A percentile compares a stretch with the other conserved stretches of the same genome.
phyloP scores from a whole-genome alignment of 2,329 filamentous ascomycete species.

The Metarhizium rileyi region DNA sequence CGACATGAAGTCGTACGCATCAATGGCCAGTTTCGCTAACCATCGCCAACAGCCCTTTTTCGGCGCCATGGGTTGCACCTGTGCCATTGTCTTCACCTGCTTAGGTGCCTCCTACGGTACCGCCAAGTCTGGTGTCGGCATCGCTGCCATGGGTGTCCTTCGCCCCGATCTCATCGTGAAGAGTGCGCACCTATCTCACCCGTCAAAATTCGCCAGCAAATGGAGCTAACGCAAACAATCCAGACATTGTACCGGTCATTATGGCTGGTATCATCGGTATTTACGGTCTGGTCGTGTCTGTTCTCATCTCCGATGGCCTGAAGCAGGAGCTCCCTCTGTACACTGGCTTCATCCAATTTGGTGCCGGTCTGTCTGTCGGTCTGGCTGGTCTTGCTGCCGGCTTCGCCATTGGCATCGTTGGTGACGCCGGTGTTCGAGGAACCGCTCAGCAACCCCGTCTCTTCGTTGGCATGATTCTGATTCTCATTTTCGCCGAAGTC shows the following conservation, averaged over 20 bases:
- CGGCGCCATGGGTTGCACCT: constrained; percentile 93
- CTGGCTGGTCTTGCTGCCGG: constrained; percentile 75
- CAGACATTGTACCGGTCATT: constrained; percentile 99
- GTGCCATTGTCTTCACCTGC: constrained; percentile 95
- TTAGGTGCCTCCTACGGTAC: constrained; percentile 97
- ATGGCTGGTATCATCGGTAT: constrained; percentile 99
- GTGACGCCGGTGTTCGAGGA: constrained; percentile 81
- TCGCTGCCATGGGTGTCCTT: constrained; percentile 95
- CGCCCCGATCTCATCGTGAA: constrained; percentile 97
- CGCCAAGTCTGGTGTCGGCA: constrained; percentile 98
- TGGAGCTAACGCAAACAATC: constrained; percentile 11
- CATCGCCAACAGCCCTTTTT: constrained; percentile 63
- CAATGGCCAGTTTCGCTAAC: constrained; percentile 22
- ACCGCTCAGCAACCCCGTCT: constrained; percentile 76
- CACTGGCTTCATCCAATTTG: constrained; percentile 78
- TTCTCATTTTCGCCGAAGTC: constrained; percentile 99
- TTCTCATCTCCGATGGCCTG: constrained; percentile 74
- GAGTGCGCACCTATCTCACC: constrained; percentile 55
- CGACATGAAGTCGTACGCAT: constrained; percentile 11
- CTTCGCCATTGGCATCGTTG: constrained; percentile 80
- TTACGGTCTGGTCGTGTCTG: constrained; percentile 83
- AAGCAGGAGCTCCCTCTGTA: constrained; percentile 64
- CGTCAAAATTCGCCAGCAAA: not conserved
- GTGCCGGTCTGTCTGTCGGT: constrained; percentile 73
- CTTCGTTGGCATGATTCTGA: constrained; percentile 96